These are phyloP conservation scores for Falciphora oryzae DNA, from an alignment of 2,329 filamentous ascomycete genomes.

Conservation along the genomic window DNA sequence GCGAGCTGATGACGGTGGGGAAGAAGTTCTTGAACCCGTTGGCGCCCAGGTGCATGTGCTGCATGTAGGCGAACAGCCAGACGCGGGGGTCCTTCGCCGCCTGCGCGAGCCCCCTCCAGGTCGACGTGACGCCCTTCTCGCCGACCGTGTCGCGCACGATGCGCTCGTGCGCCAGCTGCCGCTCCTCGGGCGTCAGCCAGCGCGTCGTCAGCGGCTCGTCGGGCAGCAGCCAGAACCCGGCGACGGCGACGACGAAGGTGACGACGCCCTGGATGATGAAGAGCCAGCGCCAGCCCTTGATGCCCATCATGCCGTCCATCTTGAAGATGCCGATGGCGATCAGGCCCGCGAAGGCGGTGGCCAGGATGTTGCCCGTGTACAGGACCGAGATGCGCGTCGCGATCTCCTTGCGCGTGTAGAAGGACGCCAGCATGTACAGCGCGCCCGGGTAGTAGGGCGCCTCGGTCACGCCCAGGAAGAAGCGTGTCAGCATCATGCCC, in stretches of 20 bases:
- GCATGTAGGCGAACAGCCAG: slow-evolving; percentile 11
- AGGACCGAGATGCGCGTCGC: slow-evolving; percentile 12
- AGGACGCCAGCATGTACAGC: slow-evolving; percentile 14
- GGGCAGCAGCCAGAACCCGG: slow-evolving; percentile 35
- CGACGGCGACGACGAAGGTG: slow-evolving; percentile 55
- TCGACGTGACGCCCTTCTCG: slow-evolving; percentile 1
- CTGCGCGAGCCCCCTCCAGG: neutral
- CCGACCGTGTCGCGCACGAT: slow-evolving; percentile 5
- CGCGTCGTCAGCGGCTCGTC: slow-evolving; percentile 49
- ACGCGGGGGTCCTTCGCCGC: slow-evolving; percentile 1
- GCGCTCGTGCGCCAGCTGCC: slow-evolving; percentile 30
- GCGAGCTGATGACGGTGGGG: slow-evolving; percentile 48
- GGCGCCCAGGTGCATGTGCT: slow-evolving; percentile 30
- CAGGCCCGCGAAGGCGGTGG: slow-evolving; percentile 60
- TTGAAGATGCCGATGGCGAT: slow-evolving; percentile 55
- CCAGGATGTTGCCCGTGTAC: slow-evolving; percentile 37
- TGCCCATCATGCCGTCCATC: slow-evolving; percentile 43
- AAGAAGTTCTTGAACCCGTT: slow-evolving; percentile 64
- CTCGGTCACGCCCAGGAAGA: slow-evolving; percentile 33
- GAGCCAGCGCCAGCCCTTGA: slow-evolving; percentile 46
- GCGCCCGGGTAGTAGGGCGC: slow-evolving; percentile 20
- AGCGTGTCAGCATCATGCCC: slow-evolving; percentile 30
- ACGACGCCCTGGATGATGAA: slow-evolving; percentile 66
- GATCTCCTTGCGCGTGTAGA: slow-evolving; percentile 12
- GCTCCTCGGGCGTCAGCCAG: slow-evolving; percentile 40